Conservation (phyloP, 2,329 filamentous ascomycete species). For the Sporothrix mexicana region DNA sequence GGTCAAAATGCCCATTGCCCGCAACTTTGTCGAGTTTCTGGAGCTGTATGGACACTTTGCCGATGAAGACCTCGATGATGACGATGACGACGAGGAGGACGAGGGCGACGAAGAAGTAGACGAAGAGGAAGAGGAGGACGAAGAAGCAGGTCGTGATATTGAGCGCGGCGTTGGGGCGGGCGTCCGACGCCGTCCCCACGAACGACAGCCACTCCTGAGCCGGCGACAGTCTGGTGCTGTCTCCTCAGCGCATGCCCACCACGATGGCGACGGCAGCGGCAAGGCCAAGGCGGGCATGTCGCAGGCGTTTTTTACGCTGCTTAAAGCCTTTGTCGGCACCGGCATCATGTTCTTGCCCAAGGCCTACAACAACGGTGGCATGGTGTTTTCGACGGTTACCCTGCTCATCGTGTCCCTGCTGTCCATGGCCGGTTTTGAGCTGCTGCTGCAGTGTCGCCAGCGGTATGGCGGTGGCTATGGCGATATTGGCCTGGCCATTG, state of each 20-base stretch:
- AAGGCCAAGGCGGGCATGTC: slow-evolving; percentile 59
- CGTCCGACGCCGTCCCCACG: background rate
- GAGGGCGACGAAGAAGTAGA: slow-evolving; percentile 36
- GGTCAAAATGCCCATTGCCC: slow-evolving; percentile 60
- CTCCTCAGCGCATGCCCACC: background rate
- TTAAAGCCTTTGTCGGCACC: slow-evolving; percentile 80
- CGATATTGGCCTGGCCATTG: slow-evolving; percentile 71
- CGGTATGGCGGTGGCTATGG: slow-evolving; percentile 75
- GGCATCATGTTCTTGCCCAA: slow-evolving; percentile 84
- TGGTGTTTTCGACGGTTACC: slow-evolving; percentile 74
- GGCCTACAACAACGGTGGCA: slow-evolving; percentile 78
- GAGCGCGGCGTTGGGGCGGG: slow-evolving; percentile 33
- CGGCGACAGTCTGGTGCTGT: slow-evolving; percentile 14
- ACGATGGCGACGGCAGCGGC: slow-evolving; percentile 44
- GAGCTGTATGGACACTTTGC: slow-evolving; percentile 79
- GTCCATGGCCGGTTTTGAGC: slow-evolving; percentile 73
- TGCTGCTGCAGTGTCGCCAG: slow-evolving; percentile 70
- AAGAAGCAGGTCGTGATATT: slow-evolving; percentile 47
- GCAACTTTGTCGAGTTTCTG: slow-evolving; percentile 76
- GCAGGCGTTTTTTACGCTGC: slow-evolving; percentile 77
- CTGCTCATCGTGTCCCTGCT: slow-evolving; percentile 69
- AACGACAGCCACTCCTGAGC: slow-evolving; percentile 31
- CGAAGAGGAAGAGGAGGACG: slow-evolving; percentile 47
- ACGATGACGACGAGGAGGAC: slow-evolving; percentile 54
- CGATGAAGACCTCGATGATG: slow-evolving; percentile 70